Base-by-base conservation (phyloP, 2,329 filamentous ascomycete species). In the Chaetomiaceae sp. region DNA sequence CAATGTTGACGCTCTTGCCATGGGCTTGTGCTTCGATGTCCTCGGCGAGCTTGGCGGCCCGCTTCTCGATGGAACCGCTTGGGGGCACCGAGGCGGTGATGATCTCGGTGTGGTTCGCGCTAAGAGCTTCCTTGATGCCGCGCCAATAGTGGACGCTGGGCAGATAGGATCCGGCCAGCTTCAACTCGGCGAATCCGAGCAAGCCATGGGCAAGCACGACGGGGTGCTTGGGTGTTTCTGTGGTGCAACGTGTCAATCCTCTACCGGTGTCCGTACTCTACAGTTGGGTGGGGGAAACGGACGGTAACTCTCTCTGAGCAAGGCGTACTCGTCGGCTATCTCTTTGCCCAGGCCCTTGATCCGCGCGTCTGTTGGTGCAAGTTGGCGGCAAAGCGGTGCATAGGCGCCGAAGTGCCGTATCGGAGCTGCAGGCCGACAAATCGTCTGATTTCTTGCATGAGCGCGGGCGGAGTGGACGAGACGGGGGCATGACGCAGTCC, bases 1-100 rank as follows among this genome's bases (percentile, higher is more conserved):
- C 76, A 54, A 96, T 87, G 65, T 89, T 89, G 59, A 96, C 89
- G 46, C 84, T 80, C 55, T 69, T 72, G 16, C 73, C 74, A 20
- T 66, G 61, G 1, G 77, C 73, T 9, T 67, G 69, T 20, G 67
- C 62, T 43, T 73, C 73, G 54, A 86, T 84, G 57, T 79, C 74
- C 57, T 70, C 63, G 29, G 75, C 75, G n/a, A 86, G 74, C 60
- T 75, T 75, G 53, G 75, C 74, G 23, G 83, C 82, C 51, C 82
- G 78, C 55, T 78, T 73, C 66, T 81, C 77, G 63, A 86, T 85
- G 53, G 75, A 80, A 33, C 76, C 77, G 3, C 79, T 80, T 10
- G 83, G 77, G 4, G 83, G 82, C 1, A 86, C 82, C 1, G 76
- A 70, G n/a, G 82, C 74, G 1, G 78, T 80, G 54, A 85, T 77